Base-by-base conservation (phyloP, 169 alveolate genomes). In the Theileria sp. region DNA sequence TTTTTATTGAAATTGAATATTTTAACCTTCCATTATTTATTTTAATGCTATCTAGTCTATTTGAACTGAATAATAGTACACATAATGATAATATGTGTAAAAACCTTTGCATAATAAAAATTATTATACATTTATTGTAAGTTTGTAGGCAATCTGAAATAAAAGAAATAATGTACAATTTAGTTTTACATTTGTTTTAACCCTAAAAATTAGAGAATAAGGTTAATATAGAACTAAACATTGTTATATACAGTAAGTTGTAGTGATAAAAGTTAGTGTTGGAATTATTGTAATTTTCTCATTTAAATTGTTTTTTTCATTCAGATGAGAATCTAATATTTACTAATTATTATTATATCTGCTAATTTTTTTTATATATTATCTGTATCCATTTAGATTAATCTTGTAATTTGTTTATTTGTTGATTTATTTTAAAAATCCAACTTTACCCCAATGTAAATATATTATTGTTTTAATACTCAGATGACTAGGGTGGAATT, bases 401-500 rank as follows among this genome's bases (percentile, higher is more conserved):
- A 13, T 44, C 17, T 44, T 44, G 12, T 10, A 10, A 44, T 44
- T 44, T 44, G 54, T 44, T 4, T 1, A 44, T 44, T 44, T 44
- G 12, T 13, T 44, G 54, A 44, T 44, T 44, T 13, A 13, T 15
- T 8, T 7, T 44, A 0, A 44, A 44, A 44, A 10, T 44, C 54
- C 17, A 7, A 44, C 17, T 44, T 44, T 44, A 44, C 1, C 54
- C 8, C 54, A 44, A 44, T 60, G 30, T 60, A 60, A 25, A 25
- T 60, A 28, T 60, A 60, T 60, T 0, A 60, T 60, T 25, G 26
- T 25, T 60, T 28, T 60, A 60, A 60, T 9, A 9, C 34, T 3
- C 56, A 67, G 21, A 67, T 67, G 75, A 67, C 32, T 7, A 44
- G 75, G 75, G 60, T 36, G 30, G 34, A 23, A 26, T 12, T 67